phyloP scores from a whole-genome alignment of 371 early-diverging fungal species.

The Batkoa obscura region DNA sequence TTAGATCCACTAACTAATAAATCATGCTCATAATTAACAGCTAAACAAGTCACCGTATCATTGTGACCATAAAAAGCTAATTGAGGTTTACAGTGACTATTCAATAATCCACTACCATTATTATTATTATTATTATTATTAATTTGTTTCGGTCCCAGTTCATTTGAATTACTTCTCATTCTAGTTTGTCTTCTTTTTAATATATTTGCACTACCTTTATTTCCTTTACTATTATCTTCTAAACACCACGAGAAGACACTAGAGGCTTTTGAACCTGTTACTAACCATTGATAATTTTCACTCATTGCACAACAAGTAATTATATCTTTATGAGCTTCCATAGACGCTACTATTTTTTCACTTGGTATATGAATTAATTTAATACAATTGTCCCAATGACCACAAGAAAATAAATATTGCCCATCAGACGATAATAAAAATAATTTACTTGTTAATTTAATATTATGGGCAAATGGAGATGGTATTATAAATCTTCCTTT shows the following conservation, averaged over 20 bases:
- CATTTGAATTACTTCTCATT: slow-evolving; percentile 5
- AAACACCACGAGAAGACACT: slow-evolving; percentile 34
- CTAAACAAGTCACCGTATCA: slow-evolving; percentile 19
- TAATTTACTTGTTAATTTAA: slow-evolving; percentile 19
- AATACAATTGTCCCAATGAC: slow-evolving; percentile 25
- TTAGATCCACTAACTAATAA: slow-evolving; percentile 28
- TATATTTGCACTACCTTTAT: not conserved
- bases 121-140: not conserved
- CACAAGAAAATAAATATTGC: slow-evolving; percentile 16
- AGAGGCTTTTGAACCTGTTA: slow-evolving; percentile 46
- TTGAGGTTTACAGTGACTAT: not conserved
- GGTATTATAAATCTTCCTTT: not conserved
- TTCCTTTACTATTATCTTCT: not conserved
- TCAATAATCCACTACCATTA: not conserved
- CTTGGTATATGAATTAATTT: slow-evolving; percentile 12
- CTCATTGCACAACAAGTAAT: slow-evolving; percentile 30
- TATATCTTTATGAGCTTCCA: slow-evolving; percentile 36
- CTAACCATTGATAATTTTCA: slow-evolving; percentile 25
- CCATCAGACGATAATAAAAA: slow-evolving; percentile 20
- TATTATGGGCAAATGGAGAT: slow-evolving; percentile 11
- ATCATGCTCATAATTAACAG: slow-evolving; percentile 24
- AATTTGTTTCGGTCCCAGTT: not conserved
- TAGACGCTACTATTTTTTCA: slow-evolving; percentile 13
- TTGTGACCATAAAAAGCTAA: slow-evolving; percentile 5
- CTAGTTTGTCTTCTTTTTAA: not conserved